A percentile compares a stretch with the other conserved stretches of the same genome.
Evolutionary conservation across 306 rosid genomes (phyloP).

Genomic region (Hippophae gyantsensis): DNA sequence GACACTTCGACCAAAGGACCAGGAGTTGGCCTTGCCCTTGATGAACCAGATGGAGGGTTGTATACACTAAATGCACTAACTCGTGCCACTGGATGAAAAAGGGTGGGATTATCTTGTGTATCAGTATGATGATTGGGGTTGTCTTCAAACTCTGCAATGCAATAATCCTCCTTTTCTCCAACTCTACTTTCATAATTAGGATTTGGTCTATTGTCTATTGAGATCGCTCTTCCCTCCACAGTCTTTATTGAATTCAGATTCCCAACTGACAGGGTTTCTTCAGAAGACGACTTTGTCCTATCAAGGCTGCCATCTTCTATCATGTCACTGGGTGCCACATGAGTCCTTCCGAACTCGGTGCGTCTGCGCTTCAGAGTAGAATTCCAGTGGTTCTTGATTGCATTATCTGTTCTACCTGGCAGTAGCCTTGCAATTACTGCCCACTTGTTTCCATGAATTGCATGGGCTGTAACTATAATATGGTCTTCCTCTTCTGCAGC

Average conservation of each 20-base stretch:
- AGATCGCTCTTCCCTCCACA: slow-evolving; percentile 46
- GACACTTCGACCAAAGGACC: slow-evolving; percentile 52
- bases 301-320: slow-evolving; percentile 63
- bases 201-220: no score
- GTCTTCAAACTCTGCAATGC: slow-evolving; percentile 38
- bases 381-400: slow-evolving; percentile 94
- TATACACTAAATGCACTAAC: slow-evolving; percentile 77
- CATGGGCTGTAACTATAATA: slow-evolving; percentile 84
- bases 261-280: slow-evolving; percentile 77
- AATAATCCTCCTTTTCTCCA: slow-evolving; percentile 43
- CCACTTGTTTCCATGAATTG: slow-evolving; percentile 87
- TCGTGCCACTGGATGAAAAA: slow-evolving; percentile 66
- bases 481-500: slow-evolving; percentile 74
- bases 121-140: slow-evolving; percentile 35
- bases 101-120: slow-evolving; percentile 51
- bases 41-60: slow-evolving; percentile 30
- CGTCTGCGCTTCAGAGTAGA: slow-evolving; percentile 76
- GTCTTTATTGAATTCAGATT: slow-evolving; percentile 71
- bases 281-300: slow-evolving; percentile 78
- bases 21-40: slow-evolving; percentile 54
- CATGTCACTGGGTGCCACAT: slow-evolving; percentile 41
- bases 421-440: slow-evolving; percentile 78
- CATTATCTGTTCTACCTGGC: slow-evolving; percentile 84
- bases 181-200: slow-evolving; percentile 31
- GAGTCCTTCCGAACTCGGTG: slow-evolving; percentile 38